A percentile compares a stretch with the other conserved stretches of the same genome.
Conservation (phyloP, 2,329 filamentous ascomycete genomes). For the Colletotrichum sidae region DNA sequence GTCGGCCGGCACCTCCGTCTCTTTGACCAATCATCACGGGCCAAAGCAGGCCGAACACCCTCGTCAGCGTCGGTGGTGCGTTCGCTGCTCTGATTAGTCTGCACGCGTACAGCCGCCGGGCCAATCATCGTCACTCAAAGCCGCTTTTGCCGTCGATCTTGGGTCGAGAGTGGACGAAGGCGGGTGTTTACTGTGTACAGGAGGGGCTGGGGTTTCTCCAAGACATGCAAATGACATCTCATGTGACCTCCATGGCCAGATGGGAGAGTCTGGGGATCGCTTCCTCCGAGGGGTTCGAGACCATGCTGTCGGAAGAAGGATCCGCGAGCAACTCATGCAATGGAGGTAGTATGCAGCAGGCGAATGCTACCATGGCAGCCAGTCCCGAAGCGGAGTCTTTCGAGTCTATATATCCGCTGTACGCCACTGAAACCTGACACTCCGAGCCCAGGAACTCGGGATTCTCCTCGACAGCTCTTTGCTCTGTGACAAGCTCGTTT, state of each 20-base stretch:
- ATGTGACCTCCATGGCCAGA: constrained; percentile 26
- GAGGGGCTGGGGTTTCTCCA: constrained; percentile 29
- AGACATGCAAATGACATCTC: constrained; percentile 23
- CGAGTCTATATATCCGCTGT: constrained; percentile 25
- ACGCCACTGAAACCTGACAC: constrained; percentile 22
- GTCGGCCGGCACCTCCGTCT: constrained; percentile 18
- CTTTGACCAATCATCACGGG: constrained; percentile 32
- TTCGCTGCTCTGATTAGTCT: constrained; percentile 15
- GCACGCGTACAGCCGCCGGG: constrained; percentile 15
- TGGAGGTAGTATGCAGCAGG: constrained; percentile 15
- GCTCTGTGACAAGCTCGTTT: background rate
- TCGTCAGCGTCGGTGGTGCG: constrained; percentile 13
- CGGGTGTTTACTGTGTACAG: constrained; percentile 36
- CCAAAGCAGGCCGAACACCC: constrained; percentile 28
- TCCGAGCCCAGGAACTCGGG: constrained; percentile 19
- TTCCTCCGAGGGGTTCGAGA: constrained; percentile 30
- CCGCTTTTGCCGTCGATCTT: constrained; percentile 41
- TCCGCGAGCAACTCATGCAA: constrained; percentile 11
- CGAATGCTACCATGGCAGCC: background rate
- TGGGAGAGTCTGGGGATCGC: constrained; percentile 37
- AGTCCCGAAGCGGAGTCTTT: background rate
- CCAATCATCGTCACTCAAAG: constrained; percentile 24
- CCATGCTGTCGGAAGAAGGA: constrained; percentile 20
- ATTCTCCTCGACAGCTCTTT: constrained; percentile 8
- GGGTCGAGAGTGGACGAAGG: constrained; percentile 24